These are phyloP conservation scores for Colletotrichum incanum DNA, from an alignment of 2,329 filamentous ascomycete species.

Conservation along the genomic window DNA sequence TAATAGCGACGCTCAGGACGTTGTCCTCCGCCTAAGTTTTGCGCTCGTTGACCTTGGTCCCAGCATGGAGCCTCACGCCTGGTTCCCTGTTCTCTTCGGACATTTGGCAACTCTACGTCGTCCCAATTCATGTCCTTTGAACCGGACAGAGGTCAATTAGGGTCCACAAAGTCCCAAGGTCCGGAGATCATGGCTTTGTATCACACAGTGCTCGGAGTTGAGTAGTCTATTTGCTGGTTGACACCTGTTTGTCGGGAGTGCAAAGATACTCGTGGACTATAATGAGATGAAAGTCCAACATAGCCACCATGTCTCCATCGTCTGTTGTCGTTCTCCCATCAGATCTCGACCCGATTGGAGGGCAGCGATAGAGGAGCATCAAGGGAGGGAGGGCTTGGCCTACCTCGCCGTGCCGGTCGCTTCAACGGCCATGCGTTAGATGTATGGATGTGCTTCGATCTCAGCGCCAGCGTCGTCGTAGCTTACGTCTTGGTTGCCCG, in stretches of 20 bases:
- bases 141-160: conserved; percentile 2
- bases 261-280: background rate
- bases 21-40: background rate
- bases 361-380: background rate
- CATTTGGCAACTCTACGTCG: conserved; percentile 36
- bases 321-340: conserved; percentile 13
- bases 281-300: background rate
- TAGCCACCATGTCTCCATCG: conserved; percentile 9
- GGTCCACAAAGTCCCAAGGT: conserved; percentile 16
- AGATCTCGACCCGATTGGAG: background rate
- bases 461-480: background rate
- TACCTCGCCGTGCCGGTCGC: background rate
- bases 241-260: conserved; percentile 1
- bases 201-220: conserved; percentile 34
- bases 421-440: background rate
- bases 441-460: background rate
- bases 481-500: conserved; percentile 1
- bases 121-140: conserved; percentile 18
- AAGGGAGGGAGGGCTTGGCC: conserved; percentile 2
- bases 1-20: conserved; percentile 14
- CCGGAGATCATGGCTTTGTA: conserved; percentile 30
- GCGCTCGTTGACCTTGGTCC: background rate
- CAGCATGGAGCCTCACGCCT: conserved; percentile 1
- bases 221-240: background rate
- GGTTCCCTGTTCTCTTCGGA: conserved; percentile 22